These are phyloP conservation scores for Datisca glomerata DNA, from an alignment of 306 rosid genomes.

Conservation along the genomic window DNA sequence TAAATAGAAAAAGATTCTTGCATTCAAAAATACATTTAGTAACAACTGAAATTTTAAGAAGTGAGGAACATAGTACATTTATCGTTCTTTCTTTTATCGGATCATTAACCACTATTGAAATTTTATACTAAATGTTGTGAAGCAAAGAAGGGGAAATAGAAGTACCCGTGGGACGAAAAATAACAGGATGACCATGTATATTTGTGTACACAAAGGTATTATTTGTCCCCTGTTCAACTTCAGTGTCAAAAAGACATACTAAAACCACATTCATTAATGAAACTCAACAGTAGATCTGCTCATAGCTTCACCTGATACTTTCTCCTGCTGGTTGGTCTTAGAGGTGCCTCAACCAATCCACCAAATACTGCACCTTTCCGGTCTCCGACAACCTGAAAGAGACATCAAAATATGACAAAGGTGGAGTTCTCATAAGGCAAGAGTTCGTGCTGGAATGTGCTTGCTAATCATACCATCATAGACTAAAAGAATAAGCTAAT, in stretches of 20 bases:
- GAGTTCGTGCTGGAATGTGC: too few relatives aligned
- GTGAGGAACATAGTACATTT: too few relatives aligned
- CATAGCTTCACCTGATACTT: constrained; percentile 72
- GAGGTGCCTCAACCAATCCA: constrained; percentile 86
- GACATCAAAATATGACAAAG: too few relatives aligned
- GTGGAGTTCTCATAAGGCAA: too few relatives aligned
- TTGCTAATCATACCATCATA: too few relatives aligned
- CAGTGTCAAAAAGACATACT: constrained; percentile 17
- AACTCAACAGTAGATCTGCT: constrained; percentile 9
- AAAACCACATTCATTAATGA: constrained; percentile 10
- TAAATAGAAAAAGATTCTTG: too few relatives aligned
- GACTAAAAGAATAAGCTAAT: too few relatives aligned
- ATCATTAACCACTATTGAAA: too few relatives aligned
- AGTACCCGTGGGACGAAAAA: constrained; percentile 90
- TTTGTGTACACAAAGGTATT: constrained; percentile 73
- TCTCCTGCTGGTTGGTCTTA: constrained; percentile 53
- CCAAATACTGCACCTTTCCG: constrained; percentile 87
- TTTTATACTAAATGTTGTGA: not conserved
- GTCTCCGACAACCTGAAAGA: constrained; percentile 74
- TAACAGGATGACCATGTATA: constrained; percentile 47
- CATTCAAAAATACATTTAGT: too few relatives aligned
- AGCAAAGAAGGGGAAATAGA: constrained; percentile 2
- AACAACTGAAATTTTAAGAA: too few relatives aligned
- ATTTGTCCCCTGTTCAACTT: constrained; percentile 65
- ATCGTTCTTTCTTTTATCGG: too few relatives aligned